Evolutionary conservation across 2,329 filamentous ascomycete genomes (phyloP).

Genomic region (Ustulina deusta): DNA sequence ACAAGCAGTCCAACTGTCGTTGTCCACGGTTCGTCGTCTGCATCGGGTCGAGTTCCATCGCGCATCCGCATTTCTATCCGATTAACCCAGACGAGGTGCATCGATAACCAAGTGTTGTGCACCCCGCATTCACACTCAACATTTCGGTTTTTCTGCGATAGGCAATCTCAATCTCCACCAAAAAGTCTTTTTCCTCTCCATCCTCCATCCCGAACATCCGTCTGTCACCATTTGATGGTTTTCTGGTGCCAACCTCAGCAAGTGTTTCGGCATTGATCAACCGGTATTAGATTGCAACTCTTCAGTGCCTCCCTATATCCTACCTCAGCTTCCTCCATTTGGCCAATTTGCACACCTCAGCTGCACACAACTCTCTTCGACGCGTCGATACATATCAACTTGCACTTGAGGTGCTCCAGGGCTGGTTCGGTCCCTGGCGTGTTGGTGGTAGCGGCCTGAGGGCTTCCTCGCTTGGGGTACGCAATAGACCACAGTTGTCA

Average conservation of each 20-base stretch:
- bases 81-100: constrained; percentile 37
- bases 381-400: constrained; percentile 33
- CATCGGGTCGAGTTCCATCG: constrained; percentile 22
- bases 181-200: constrained; percentile 23
- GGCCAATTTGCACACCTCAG: constrained; percentile 3
- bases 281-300: constrained; percentile 18
- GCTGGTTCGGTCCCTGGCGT: constrained; percentile 45
- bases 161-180: constrained; percentile 34
- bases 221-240: constrained; percentile 13
- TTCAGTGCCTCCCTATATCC: constrained; percentile 4
- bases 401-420: constrained; percentile 45
- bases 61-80: constrained; percentile 30
- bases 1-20: constrained; percentile 30
- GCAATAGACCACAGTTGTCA: constrained; percentile 41
- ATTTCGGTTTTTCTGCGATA: constrained; percentile 45
- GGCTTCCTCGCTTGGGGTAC: constrained; percentile 44
- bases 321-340: not conserved
- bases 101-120: constrained; percentile 41
- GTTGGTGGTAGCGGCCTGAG: constrained; percentile 47
- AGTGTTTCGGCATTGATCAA: constrained; percentile 29
- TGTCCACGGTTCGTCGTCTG: constrained; percentile 23
- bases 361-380: constrained; percentile 33
- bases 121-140: constrained; percentile 47
- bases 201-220: constrained; percentile 16
- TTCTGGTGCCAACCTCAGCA: constrained; percentile 5